Percentiles rank a stretch among this genome's conserved stretches.
phyloP scores from a whole-genome alignment of 306 rosid species.

The Cucurbita ficifolia region DNA sequence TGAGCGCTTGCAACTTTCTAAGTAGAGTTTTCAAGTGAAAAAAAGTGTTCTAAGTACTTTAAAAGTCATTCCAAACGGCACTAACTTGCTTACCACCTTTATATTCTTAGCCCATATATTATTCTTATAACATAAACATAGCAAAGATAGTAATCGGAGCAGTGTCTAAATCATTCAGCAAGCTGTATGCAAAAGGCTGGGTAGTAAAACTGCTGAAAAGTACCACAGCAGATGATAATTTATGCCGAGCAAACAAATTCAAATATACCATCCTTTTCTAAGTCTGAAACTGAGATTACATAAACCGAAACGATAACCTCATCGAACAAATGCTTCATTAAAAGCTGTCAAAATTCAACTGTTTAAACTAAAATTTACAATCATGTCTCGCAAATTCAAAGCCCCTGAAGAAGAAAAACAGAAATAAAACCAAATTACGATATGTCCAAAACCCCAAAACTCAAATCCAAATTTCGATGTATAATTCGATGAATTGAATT shows the following conservation, averaged over 20 bases:
- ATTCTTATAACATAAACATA: neutral
- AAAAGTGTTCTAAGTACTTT: no score
- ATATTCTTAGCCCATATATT: neutral
- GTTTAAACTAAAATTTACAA: neutral
- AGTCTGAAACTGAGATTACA: neutral
- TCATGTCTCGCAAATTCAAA: neutral
- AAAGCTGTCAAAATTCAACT: slow-evolving; percentile 3
- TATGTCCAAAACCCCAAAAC: neutral
- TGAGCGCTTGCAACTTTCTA: neutral
- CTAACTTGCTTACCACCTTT: neutral
- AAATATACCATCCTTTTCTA: neutral
- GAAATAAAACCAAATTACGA: neutral
- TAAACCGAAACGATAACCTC: neutral
- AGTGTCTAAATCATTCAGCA: neutral
- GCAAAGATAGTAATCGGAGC: neutral
- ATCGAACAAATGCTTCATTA: neutral
- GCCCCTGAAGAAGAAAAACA: neutral
- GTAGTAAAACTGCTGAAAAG: neutral
- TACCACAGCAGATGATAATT: neutral
- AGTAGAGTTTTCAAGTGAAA: no score
- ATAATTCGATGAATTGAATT: neutral
- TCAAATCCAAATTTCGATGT: neutral
- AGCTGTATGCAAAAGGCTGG: neutral
- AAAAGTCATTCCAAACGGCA: neutral
- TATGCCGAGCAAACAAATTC: neutral